These are phyloP conservation scores for Laetiporus sulphureus DNA, from an alignment of 1,284 basidiomycete species.

Conservation along the genomic window DNA sequence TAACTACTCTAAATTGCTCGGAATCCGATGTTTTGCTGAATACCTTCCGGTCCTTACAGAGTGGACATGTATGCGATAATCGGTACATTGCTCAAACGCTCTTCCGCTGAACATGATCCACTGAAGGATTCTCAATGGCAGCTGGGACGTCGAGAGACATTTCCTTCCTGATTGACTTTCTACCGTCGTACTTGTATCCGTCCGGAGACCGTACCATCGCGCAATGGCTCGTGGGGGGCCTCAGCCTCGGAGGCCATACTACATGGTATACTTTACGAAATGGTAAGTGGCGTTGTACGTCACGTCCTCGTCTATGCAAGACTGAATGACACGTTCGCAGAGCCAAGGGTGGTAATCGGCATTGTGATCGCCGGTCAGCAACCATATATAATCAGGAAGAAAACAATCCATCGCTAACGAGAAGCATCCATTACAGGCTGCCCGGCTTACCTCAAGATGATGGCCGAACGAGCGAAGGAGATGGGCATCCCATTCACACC, in stretches of 20 bases:
- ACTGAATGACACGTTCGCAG: too few relatives aligned
- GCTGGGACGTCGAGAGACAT: constrained; percentile 75
- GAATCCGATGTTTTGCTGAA: constrained; percentile 10
- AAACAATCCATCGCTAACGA: too few relatives aligned
- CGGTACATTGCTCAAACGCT: too few relatives aligned
- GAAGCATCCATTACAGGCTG: constrained; percentile 30
- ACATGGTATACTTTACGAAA: constrained; percentile 66
- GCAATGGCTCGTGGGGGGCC: constrained; percentile 65
- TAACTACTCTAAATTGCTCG: not conserved
- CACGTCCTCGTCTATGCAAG: too few relatives aligned
- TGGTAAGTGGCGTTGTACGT: constrained; percentile 47
- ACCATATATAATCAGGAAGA: too few relatives aligned
- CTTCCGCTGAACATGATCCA: too few relatives aligned
- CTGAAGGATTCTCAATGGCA: too few relatives aligned
- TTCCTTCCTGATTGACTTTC: constrained; percentile 76
- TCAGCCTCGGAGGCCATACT: constrained; percentile 75
- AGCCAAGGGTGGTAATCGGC: too few relatives aligned
- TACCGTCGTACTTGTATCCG: constrained; percentile 76
- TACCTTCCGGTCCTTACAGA: constrained; percentile 33
- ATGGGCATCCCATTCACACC: constrained; percentile 39
- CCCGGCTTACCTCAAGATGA: constrained; percentile 63
- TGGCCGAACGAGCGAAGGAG: constrained; percentile 50
- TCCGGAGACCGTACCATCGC: constrained; percentile 54
- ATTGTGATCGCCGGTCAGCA: too few relatives aligned
- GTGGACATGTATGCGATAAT: constrained; percentile 73